phyloP scores from a whole-genome alignment of 805 yeast genomes.

The Candida jianshihensis region DNA sequence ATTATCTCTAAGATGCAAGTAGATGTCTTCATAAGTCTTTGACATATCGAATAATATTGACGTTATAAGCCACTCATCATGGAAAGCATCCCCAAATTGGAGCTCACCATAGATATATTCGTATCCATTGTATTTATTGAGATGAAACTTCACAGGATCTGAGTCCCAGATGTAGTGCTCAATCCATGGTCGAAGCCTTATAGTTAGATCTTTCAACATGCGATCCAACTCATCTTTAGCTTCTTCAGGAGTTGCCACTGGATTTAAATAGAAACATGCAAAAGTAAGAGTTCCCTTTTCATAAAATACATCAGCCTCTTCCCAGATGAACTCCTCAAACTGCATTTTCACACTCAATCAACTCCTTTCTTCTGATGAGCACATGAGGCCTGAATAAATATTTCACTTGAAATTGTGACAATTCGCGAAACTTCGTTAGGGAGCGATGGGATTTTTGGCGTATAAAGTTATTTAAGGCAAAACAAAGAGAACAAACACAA shows the following conservation, averaged over 20 bases:
- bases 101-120: conserved; percentile 29
- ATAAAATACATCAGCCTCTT: neutral
- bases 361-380: no score
- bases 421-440: no score
- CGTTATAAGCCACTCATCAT: conserved; percentile 40
- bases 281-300: conserved; percentile 19
- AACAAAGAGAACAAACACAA: neutral
- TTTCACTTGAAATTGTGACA: no score
- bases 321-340: conserved; percentile 11
- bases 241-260: conserved; percentile 20
- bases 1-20: conserved; percentile 40
- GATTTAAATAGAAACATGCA: conserved; percentile 25
- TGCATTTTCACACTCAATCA: neutral
- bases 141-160: conserved; percentile 11
- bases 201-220: conserved; percentile 16
- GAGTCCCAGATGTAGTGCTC: conserved; percentile 37
- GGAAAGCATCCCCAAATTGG: conserved; percentile 35
- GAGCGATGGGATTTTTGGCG: no score
- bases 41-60: conserved; percentile 34
- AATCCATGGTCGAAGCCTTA: conserved; percentile 29
- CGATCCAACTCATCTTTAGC: conserved; percentile 7
- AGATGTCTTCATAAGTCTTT: conserved; percentile 27
- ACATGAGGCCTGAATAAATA: no score
- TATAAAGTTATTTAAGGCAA: no score
- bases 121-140: conserved; percentile 1